These are phyloP conservation scores for Conticribra weissflogii DNA, from an alignment of 108 stramenopile genomes.

Conservation along the genomic window DNA sequence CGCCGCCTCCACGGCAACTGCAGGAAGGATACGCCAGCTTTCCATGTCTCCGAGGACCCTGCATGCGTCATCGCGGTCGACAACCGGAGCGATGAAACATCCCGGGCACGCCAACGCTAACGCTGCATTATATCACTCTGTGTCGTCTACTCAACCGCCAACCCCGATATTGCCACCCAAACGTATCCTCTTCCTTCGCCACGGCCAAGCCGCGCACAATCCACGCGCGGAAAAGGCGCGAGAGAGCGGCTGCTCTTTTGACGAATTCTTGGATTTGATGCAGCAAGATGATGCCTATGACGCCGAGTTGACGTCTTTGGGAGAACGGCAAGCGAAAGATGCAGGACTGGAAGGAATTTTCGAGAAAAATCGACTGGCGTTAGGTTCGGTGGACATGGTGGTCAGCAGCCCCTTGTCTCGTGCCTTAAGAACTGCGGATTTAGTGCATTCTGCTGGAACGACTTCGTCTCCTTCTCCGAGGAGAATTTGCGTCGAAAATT, in stretches of 20 bases:
- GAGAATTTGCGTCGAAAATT: conserved; percentile 60
- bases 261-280: conserved; percentile 75
- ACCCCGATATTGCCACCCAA: conserved; percentile 44
- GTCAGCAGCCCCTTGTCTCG: conserved; percentile 42
- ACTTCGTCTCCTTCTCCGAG: conserved; percentile 5
- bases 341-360: conserved; percentile 21
- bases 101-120: no score
- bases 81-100: no score
- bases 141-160: neutral
- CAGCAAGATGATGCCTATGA: conserved; percentile 74
- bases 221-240: conserved; percentile 76
- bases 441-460: conserved; percentile 8
- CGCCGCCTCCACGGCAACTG: conserved; percentile 21
- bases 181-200: conserved; percentile 61
- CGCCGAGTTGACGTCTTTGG: conserved; percentile 62
- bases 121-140: neutral
- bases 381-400: conserved; percentile 38
- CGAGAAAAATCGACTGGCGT: conserved; percentile 14
- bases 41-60: no score
- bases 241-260: conserved; percentile 64
- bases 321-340: conserved; percentile 56
- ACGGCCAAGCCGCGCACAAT: conserved; percentile 85
- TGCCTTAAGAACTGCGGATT: conserved; percentile 42
- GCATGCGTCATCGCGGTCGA: no score
- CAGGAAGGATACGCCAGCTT: conserved; percentile 22